Percentiles rank a stretch among this genome's conserved stretches.
These are phyloP conservation scores for Phytophthora foliorum DNA, from an alignment of 352 stramenopile genomes.

Conservation along the genomic window DNA sequence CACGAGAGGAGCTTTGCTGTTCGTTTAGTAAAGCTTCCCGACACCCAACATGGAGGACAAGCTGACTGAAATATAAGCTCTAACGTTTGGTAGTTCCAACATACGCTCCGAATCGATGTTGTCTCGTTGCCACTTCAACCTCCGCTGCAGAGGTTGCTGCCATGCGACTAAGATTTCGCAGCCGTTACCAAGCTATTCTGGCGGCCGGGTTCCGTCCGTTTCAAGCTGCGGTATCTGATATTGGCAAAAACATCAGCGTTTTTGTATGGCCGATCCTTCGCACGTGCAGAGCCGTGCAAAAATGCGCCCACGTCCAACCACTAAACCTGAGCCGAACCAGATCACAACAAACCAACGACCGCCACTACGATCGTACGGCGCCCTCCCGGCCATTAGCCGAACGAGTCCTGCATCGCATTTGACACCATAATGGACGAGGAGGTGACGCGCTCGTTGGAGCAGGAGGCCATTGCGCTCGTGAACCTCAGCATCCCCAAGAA, in stretches of 20 bases:
- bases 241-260: not conserved
- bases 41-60: too few species aligned
- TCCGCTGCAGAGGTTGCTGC: not conserved
- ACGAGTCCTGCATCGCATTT: conserved; percentile 3
- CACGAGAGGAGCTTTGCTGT: too few species aligned
- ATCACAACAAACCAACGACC: conserved; percentile 31
- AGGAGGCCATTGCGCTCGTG: conserved; percentile 78
- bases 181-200: too few species aligned
- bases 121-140: conserved; percentile 21
- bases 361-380: conserved; percentile 27
- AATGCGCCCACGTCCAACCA: conserved; percentile 30
- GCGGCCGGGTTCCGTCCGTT: not conserved
- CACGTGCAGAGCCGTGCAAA: conserved; percentile 8
- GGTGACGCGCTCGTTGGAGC: conserved; percentile 54
- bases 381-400: conserved; percentile 29
- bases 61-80: too few species aligned
- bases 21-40: too few species aligned
- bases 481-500: conserved; percentile 59
- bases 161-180: conserved; percentile 5
- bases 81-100: too few species aligned
- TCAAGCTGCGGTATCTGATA: not conserved
- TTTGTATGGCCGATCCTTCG: conserved; percentile 19
- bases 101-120: too few species aligned
- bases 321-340: conserved; percentile 33
- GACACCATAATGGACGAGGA: conserved; percentile 62